These are phyloP conservation scores for Wallacemonas sp. DNA, from an alignment of 208 protist species.

Conservation along the genomic window DNA sequence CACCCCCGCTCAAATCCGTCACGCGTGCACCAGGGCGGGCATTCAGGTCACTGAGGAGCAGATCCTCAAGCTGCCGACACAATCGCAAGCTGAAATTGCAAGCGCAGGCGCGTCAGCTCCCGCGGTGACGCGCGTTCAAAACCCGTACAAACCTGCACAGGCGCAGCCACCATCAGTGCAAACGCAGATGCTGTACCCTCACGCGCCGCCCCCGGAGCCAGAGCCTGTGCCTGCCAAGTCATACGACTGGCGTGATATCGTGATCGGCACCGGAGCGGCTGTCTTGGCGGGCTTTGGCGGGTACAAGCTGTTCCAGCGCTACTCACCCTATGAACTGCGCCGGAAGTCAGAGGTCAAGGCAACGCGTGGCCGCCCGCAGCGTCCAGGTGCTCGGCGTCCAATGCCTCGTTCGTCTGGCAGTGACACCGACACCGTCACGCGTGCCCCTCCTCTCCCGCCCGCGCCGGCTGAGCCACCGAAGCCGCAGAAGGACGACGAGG, in stretches of 20 bases:
- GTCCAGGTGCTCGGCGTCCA: not conserved
- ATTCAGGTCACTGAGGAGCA: slow-evolving; percentile 45
- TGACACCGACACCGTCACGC: slow-evolving; percentile 21
- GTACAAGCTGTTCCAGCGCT: slow-evolving; percentile 69
- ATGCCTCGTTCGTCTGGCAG: slow-evolving; percentile 24
- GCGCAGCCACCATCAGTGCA: slow-evolving; percentile 4
- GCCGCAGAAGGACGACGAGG: slow-evolving; percentile 24
- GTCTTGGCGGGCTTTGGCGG: slow-evolving; percentile 45
- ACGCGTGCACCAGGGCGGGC: slow-evolving; percentile 63
- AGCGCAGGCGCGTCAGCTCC: not conserved
- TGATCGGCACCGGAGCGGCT: slow-evolving; percentile 71
- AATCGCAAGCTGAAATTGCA: not conserved
- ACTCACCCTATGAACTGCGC: slow-evolving; percentile 81
- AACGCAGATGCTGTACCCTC: slow-evolving; percentile 49
- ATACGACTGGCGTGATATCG: slow-evolving; percentile 75
- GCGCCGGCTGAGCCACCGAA: slow-evolving; percentile 1
- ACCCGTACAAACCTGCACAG: slow-evolving; percentile 7
- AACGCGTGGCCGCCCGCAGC: not conserved
- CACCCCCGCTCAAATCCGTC: slow-evolving; percentile 55
- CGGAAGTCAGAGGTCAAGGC: slow-evolving; percentile 46
- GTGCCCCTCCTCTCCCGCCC: not conserved
- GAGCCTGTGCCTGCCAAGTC: slow-evolving; percentile 16
- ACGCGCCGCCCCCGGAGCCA: slow-evolving; percentile 26
- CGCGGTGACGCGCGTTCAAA: not conserved
- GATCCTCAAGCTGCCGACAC: slow-evolving; percentile 24